phyloP scores from a whole-genome alignment of 306 rosid genomes.

The Quercus agrifolia region DNA sequence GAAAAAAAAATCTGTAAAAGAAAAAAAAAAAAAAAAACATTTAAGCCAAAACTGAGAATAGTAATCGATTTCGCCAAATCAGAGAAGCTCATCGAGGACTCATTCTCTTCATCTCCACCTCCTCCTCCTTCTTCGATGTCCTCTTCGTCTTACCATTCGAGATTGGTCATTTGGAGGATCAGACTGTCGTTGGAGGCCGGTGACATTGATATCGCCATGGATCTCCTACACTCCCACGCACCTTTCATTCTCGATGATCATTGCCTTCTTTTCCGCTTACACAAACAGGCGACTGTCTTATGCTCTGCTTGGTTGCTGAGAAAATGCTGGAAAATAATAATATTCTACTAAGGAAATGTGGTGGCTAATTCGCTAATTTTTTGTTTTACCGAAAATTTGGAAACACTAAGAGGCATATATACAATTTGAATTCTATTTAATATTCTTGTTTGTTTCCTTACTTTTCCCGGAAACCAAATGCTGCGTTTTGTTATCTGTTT shows the following conservation, averaged over 20 bases:
- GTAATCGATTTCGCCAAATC: slow-evolving; percentile 36
- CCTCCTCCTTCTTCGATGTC: slow-evolving; percentile 53
- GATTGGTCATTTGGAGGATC: slow-evolving; percentile 79
- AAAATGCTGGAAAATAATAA: neutral
- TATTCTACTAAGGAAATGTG: too few relatives aligned
- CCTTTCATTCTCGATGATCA: slow-evolving; percentile 80
- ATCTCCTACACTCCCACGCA: slow-evolving; percentile 71
- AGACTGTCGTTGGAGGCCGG: slow-evolving; percentile 70
- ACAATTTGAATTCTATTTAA: too few relatives aligned
- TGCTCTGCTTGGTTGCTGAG: neutral
- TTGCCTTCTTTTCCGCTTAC: slow-evolving; percentile 85
- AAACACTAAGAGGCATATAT: neutral
- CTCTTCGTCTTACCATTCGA: slow-evolving; percentile 77
- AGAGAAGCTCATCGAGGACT: slow-evolving; percentile 76
- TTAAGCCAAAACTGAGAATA: too few relatives aligned
- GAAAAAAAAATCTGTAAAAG: too few relatives aligned
- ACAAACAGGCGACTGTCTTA: slow-evolving; percentile 66
- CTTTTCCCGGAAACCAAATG: neutral
- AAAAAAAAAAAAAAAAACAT: too few relatives aligned
- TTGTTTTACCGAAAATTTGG: too few relatives aligned
- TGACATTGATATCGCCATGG: slow-evolving; percentile 61
- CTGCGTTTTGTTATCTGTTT: neutral
- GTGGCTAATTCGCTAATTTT: too few relatives aligned
- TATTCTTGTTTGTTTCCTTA: neutral
- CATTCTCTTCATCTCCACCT: slow-evolving; percentile 25